Percentiles rank a stretch among this genome's conserved stretches.
phyloP scores from a whole-genome alignment of 139 green algal species.

The Chlorella vulgaris region DNA sequence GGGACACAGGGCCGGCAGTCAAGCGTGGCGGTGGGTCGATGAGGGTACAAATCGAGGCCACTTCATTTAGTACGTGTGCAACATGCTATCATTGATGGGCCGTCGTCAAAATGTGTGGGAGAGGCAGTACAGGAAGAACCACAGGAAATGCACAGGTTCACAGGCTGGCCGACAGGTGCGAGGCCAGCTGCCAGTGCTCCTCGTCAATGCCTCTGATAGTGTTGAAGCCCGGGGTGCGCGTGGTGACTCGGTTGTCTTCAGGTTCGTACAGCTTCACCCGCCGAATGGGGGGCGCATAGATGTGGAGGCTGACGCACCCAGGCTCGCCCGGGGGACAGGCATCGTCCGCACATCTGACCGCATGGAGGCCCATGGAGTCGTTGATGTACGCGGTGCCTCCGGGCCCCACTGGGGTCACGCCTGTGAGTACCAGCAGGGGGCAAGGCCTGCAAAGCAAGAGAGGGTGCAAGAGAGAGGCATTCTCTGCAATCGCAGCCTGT shows the following conservation, averaged over 20 bases:
- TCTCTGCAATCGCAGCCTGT: background rate
- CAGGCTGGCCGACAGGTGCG: background rate
- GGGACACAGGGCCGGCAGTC: background rate
- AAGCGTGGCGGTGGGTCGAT: too few relatives aligned
- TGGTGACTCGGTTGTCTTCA: constrained; percentile 14
- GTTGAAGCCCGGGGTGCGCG: constrained; percentile 37
- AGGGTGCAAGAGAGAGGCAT: background rate
- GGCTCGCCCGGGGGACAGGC: background rate
- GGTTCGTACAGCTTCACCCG: constrained; percentile 49
- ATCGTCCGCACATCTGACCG: constrained; percentile 29
- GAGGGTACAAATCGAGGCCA: too few relatives aligned
- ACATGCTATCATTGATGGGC: background rate
- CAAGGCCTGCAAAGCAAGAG: constrained; percentile 19
- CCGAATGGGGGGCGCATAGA: constrained; percentile 50
- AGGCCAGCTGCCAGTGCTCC: background rate
- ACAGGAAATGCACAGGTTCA: too few relatives aligned
- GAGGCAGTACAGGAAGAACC: too few relatives aligned
- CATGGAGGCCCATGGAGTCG: constrained; percentile 48
- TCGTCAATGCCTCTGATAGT: constrained; percentile 23
- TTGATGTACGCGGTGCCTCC: constrained; percentile 51
- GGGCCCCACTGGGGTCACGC: background rate
- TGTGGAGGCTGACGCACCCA: constrained; percentile 50
- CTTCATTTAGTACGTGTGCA: too few relatives aligned
- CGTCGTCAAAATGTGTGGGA: background rate
- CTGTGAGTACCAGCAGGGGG: background rate